Evolutionary conservation across 2,329 filamentous ascomycete genomes (phyloP).

Genomic region (Atkinsonella hypoxylon): DNA sequence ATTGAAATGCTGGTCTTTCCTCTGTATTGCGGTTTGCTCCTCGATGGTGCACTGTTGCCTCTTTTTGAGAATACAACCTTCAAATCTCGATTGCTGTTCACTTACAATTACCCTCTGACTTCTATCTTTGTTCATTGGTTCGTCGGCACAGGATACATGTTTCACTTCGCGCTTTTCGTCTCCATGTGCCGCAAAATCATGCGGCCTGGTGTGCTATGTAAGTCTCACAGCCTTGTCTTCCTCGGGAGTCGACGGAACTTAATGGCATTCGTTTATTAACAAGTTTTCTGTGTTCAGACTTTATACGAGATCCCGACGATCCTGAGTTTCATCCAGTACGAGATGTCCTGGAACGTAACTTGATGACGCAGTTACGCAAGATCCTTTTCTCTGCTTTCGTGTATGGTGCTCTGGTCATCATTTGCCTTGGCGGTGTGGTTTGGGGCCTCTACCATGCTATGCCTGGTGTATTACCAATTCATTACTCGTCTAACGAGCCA

Average conservation of each 20-base stretch:
- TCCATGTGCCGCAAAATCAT: slow-evolving; percentile 98
- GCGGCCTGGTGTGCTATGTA: slow-evolving; percentile 84
- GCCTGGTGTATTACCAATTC: slow-evolving; percentile 69
- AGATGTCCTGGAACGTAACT: slow-evolving; percentile 86
- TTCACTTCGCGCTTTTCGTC: slow-evolving; percentile 96
- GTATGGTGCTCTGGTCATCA: slow-evolving; percentile 82
- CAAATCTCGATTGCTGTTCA: slow-evolving; percentile 66
- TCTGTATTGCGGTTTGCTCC: slow-evolving; percentile 82
- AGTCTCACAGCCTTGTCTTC: slow-evolving; percentile 24
- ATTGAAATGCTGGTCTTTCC: slow-evolving; percentile 99
- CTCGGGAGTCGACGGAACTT: too few relatives aligned
- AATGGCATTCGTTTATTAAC: not conserved
- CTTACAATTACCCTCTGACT: slow-evolving; percentile 66
- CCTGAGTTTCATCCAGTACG: slow-evolving; percentile 96
- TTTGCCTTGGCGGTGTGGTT: slow-evolving; percentile 90
- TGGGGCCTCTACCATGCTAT: slow-evolving; percentile 70
- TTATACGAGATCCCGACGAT: slow-evolving; percentile 95
- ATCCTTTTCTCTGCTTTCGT: slow-evolving; percentile 93
- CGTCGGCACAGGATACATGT: slow-evolving; percentile 98
- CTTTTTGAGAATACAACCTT: slow-evolving; percentile 76
- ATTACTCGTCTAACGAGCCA: slow-evolving; percentile 86
- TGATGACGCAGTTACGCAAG: slow-evolving; percentile 87
- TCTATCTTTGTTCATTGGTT: slow-evolving; percentile 99
- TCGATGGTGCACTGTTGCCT: slow-evolving; percentile 80
- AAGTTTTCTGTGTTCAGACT: slow-evolving; percentile 42